These are phyloP conservation scores for Cryphonectria carpinicola DNA, from an alignment of 2,329 filamentous ascomycete genomes.

Conservation along the genomic window DNA sequence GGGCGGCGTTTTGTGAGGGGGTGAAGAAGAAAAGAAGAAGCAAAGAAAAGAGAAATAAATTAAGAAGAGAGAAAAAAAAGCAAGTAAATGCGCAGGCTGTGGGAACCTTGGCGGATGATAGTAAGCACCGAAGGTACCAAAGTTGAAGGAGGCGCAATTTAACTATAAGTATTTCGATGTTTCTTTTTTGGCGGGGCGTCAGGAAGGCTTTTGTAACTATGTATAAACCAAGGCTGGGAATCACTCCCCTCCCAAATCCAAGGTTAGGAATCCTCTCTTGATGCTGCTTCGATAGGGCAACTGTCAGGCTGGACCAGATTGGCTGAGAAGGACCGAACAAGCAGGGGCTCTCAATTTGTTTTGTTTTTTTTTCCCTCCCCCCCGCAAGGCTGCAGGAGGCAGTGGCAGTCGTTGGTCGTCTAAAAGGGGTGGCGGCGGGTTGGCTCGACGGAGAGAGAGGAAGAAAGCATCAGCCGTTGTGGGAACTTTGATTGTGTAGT, in stretches of 20 bases:
- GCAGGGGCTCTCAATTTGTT: neutral
- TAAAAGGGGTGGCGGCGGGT: neutral
- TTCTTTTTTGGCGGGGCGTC: neutral
- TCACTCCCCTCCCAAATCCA: neutral
- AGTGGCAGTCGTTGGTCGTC: neutral
- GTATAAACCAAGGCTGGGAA: neutral
- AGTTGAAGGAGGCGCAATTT: neutral
- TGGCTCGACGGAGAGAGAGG: neutral
- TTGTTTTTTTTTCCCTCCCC: no score
- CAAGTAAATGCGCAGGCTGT: neutral
- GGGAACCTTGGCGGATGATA: neutral
- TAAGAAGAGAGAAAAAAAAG: neutral
- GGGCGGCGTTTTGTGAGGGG: neutral
- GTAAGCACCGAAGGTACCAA: neutral
- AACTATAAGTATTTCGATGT: neutral
- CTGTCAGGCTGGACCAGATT: slow-evolving; percentile 2
- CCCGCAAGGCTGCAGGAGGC: neutral
- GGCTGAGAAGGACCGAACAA: neutral
- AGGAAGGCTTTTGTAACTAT: neutral
- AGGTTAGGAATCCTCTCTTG: neutral
- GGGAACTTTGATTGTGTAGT: neutral
- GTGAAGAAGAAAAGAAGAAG: neutral
- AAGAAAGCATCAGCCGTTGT: neutral
- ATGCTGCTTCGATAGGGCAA: neutral
- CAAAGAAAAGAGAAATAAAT: neutral